Conservation (phyloP, 2,329 filamentous ascomycete genomes). For the Salinomyces thailandicus region DNA sequence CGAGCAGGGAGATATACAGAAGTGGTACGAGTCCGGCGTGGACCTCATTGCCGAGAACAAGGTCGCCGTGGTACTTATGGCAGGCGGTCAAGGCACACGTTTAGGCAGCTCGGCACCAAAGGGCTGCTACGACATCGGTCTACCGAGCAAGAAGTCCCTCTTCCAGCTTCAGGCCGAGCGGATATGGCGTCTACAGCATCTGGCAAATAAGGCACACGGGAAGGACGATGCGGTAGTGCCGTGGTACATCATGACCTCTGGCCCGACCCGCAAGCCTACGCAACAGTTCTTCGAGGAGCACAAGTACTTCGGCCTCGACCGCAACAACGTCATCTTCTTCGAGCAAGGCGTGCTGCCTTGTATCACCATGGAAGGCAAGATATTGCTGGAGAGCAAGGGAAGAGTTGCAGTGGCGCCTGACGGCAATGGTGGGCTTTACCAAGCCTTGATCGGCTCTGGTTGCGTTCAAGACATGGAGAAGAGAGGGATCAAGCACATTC, state of each 20-base stretch:
- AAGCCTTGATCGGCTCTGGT: conserved; percentile 69
- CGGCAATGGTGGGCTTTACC: conserved; percentile 94
- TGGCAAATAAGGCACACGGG: conserved; percentile 62
- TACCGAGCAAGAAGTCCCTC: conserved; percentile 84
- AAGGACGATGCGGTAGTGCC: conserved; percentile 59
- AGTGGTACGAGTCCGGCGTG: conserved; percentile 69
- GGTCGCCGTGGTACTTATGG: conserved; percentile 86
- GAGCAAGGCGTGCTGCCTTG: conserved; percentile 95
- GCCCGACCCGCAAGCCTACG: conserved; percentile 83
- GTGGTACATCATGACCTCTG: conserved; percentile 99
- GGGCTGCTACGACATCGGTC: conserved; percentile 92
- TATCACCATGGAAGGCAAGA: conserved; percentile 96
- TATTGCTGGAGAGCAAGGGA: conserved; percentile 79
- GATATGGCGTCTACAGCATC: conserved; percentile 72
- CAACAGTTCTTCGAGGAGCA: conserved; percentile 85
- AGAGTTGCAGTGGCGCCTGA: conserved; percentile 91
- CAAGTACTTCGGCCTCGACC: conserved; percentile 78
- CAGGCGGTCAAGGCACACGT: conserved; percentile 89
- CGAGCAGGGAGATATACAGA: conserved; percentile 61
- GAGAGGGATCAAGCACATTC: conserved; percentile 86
- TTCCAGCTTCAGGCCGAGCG: conserved; percentile 97
- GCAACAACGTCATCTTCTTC: conserved; percentile 83
- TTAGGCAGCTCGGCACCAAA: conserved; percentile 92
- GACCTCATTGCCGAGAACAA: conserved; percentile 57
- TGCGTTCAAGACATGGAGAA: conserved; percentile 79